phyloP scores from a whole-genome alignment of 495 filamentous ascomycete genomes.

The Xylaria curta region DNA sequence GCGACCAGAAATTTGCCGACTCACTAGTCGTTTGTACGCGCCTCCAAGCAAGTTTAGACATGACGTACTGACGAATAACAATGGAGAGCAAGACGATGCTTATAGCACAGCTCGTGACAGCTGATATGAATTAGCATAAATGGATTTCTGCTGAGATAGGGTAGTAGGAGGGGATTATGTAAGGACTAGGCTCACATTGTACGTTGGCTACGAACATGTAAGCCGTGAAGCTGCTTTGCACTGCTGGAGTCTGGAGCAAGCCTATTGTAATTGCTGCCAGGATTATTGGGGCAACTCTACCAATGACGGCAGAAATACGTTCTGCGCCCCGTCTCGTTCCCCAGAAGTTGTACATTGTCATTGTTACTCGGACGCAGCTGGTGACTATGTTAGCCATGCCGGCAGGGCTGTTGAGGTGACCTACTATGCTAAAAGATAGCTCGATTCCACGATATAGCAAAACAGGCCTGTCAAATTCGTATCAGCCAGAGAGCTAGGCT shows the following conservation, averaged over 20 bases:
- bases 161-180: background rate
- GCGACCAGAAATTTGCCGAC: conserved; percentile 16
- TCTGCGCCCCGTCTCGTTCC: background rate
- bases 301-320: conserved; percentile 6
- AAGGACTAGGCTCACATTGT: conserved; percentile 28
- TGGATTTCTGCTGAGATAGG: background rate
- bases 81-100: conserved; percentile 26
- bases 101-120: conserved; percentile 25
- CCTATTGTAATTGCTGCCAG: conserved; percentile 19
- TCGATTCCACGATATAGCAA: conserved; percentile 27
- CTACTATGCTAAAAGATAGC: conserved; percentile 25
- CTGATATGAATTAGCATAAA: conserved; percentile 15
- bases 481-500: background rate
- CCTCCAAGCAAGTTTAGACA: conserved; percentile 24
- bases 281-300: background rate
- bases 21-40: background rate
- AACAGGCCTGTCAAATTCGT: conserved; percentile 9
- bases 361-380: conserved; percentile 20
- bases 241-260: conserved; percentile 24
- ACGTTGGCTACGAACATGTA: conserved; percentile 29
- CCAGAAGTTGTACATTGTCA: conserved; percentile 13
- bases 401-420: background rate
- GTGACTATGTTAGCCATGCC: conserved; percentile 1
- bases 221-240: conserved; percentile 21
- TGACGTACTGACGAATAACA: conserved; percentile 24